Evolutionary conservation across 2,329 filamentous ascomycete species (phyloP), one percentile per base, ranked within the genome.

Genomic region (Zarea fungicola): DNA sequence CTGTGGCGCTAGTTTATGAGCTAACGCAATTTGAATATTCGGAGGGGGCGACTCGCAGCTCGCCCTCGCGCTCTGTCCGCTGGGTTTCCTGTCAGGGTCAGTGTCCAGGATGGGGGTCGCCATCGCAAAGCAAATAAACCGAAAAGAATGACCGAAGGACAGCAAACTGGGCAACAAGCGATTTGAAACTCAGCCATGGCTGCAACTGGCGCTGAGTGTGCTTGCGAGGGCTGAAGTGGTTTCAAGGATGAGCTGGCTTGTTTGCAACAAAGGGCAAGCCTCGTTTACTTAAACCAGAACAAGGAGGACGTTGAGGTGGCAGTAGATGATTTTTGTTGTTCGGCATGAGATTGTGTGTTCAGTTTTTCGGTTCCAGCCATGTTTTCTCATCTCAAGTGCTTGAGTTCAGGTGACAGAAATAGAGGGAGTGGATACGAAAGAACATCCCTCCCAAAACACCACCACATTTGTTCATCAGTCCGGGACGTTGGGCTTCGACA

Each of bases 151-250:
- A 34, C 43, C 43, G 34, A 37, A 22, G 16, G 13, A 22, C 11
- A 9, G 22, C 19, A 4, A 6, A 10, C 29, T 9, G 31, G 21
- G 16, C 11, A 21, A 21, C 22, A 19, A 22, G 42, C 3, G 9
- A 36, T 16, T 46, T 31, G 32, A 46, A 39, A 46, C 34, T 39
- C 43, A 46, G 34, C 43, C 16, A 19, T 39, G 42, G 42, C 42
- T 18, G 43, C 25, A 3, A 9, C 18, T 46, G 18, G 43, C 34
- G 34, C 39, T 25, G 18, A 39, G 35, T n/a, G n/a, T n/a, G 25
- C 32, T 35, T 25, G 8, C 37, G 19, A 41, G 26, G 26, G 29
- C 28, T 46, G 29, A 40, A 29, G 28, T 34, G 8, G 36, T 48
- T 34, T 48, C 45, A 41, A 35, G 45, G 28, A 41, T 41, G 18